Base-by-base conservation (phyloP, 2,329 filamentous ascomycete species). In the Samsoniella hepiali region DNA sequence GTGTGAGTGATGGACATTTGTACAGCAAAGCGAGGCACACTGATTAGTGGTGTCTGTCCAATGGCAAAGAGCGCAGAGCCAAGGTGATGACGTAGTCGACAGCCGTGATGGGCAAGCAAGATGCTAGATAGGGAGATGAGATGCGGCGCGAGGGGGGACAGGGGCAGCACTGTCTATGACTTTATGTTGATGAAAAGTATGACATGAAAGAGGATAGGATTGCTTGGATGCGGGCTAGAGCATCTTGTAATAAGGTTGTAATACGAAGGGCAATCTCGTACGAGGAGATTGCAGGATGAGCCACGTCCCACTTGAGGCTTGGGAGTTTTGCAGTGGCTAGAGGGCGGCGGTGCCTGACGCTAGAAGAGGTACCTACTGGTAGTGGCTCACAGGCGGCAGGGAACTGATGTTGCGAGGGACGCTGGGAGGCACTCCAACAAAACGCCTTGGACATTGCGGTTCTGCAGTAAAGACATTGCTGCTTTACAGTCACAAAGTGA, bases 301-400 rank as follows among this genome's bases (percentile, higher is more conserved):
- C 58, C 58, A 55, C 40, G 58, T 61, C 58, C 58, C 58, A 61
- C 58, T 53, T 60, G 47, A 53, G 57, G 45, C 57, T 50, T 53
- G 27, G 15, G 44, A 36, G 27, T 11, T 17, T 5, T 36, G 34
- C 22, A 32, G 55, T 58, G 55, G 55, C 55, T 47, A 9, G 32
- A 32, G 31, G 36, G 40, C 6, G 29, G 11, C 15, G 47, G 51
- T 55, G 51, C 34, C 51, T 55, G 51, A 38, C 51, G 51, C 51
- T 29, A 9, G 22, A 22, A 22, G 9, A 34, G 5, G 3, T 38
- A 38, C 36, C 6, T 11, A 38, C 36, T 11, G 5, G 9, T 11
- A 38, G 6, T 38, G 34, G 34, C 5, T 34, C 34, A 9, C 34
- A 34, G 34, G 34, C 9, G 22, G 22, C 22, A 22, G 22, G 22